These are phyloP conservation scores for Globisporangium cystogenes DNA, from an alignment of 352 stramenopile genomes.

Conservation along the genomic window DNA sequence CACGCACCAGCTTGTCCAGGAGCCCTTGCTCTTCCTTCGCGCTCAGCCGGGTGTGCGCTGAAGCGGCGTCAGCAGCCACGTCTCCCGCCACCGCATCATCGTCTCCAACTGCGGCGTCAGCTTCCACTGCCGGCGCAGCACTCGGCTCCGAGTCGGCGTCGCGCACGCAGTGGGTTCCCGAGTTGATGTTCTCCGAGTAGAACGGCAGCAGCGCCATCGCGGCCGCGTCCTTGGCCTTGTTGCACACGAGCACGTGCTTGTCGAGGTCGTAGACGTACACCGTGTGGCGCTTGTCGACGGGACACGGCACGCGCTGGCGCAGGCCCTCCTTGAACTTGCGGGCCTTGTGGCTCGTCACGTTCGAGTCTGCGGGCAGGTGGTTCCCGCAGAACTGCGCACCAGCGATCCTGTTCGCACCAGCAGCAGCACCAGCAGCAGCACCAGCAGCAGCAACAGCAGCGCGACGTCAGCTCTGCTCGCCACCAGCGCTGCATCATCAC, in stretches of 20 bases:
- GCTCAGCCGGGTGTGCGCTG: constrained; percentile 27
- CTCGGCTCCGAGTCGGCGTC: neutral
- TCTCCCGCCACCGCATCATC: constrained; percentile 3
- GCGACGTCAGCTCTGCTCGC: no score
- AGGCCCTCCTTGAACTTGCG: constrained; percentile 56
- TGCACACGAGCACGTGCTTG: constrained; percentile 79
- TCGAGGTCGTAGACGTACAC: constrained; percentile 75
- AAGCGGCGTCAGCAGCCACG: neutral
- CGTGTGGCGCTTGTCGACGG: constrained; percentile 61
- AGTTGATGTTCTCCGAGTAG: constrained; percentile 81
- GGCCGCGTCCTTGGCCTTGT: constrained; percentile 61
- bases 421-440: no score
- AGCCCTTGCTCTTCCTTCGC: constrained; percentile 50
- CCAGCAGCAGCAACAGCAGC: neutral
- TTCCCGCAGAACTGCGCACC: constrained; percentile 70
- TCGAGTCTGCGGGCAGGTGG: constrained; percentile 43
- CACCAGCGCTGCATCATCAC: no score
- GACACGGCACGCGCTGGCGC: constrained; percentile 64
- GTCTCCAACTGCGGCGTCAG: constrained; percentile 1
- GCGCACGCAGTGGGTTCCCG: constrained; percentile 32
- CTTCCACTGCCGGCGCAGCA: neutral
- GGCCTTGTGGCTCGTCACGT: constrained; percentile 40
- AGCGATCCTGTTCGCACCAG: constrained; percentile 8
- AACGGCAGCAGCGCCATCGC: constrained; percentile 56
- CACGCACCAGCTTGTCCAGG: constrained; percentile 56